Evolutionary conservation across 768 basidiomycete species (phyloP).

Genomic region (Chalciporus pseudorubinellus): DNA sequence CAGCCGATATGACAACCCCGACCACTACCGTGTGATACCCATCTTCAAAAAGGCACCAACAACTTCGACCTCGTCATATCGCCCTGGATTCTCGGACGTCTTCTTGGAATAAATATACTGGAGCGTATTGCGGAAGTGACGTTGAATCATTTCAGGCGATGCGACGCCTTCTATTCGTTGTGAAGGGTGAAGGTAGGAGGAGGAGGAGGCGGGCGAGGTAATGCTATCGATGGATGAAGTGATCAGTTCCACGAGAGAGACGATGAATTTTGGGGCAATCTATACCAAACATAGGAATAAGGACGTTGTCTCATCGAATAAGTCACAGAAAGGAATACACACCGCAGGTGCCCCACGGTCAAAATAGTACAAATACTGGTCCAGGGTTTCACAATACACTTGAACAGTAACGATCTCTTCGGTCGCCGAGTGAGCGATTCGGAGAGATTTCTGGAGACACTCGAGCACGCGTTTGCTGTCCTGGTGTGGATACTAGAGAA

Average conservation of each 20-base stretch:
- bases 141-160: conserved; percentile 88
- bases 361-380: conserved; percentile 94
- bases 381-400: conserved; percentile 93
- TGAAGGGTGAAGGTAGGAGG: conserved; percentile 76
- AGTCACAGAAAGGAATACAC: conserved; percentile 30
- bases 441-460: conserved; percentile 93
- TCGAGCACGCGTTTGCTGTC: conserved; percentile 98
- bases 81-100: conserved; percentile 31
- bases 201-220: conserved; percentile 50
- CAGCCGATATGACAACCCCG: too few relatives aligned
- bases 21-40: conserved; percentile 60
- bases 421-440: conserved; percentile 94
- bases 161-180: conserved; percentile 90
- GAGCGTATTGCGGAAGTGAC: conserved; percentile 92
- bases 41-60: conserved; percentile 88
- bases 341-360: conserved; percentile 92
- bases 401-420: conserved; percentile 97
- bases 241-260: conserved; percentile 93
- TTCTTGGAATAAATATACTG: conserved; percentile 80
- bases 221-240: conserved; percentile 92
- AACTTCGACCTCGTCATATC: conserved; percentile 88
- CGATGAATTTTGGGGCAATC: conserved; percentile 95
- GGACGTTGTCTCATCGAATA: neutral
- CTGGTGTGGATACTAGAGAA: conserved; percentile 70
- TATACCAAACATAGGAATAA: conserved; percentile 29